Evolutionary conservation across 768 basidiomycete genomes (phyloP).

Genomic region (Pisolithus orientalis): DNA sequence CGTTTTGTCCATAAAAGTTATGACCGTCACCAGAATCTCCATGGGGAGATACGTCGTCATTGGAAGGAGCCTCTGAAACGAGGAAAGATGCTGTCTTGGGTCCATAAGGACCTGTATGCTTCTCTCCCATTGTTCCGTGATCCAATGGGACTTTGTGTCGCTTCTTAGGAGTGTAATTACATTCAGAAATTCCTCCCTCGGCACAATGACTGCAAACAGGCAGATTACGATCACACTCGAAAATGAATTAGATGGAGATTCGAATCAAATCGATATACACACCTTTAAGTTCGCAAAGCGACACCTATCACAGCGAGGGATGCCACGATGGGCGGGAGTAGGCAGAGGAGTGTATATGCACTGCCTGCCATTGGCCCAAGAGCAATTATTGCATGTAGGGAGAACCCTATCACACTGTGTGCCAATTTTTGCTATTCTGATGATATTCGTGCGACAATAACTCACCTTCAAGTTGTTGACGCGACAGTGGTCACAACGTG

Average conservation of each 20-base stretch:
- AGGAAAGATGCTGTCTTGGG: slow-evolving; percentile 45
- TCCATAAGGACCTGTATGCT: slow-evolving; percentile 34
- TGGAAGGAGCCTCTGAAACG: slow-evolving; percentile 34
- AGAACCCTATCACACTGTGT: slow-evolving; percentile 63
- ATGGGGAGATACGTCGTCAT: slow-evolving; percentile 23
- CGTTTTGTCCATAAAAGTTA: slow-evolving; percentile 44
- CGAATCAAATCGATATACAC: slow-evolving; percentile 10
- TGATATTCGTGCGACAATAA: slow-evolving; percentile 5
- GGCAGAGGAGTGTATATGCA: slow-evolving; percentile 71
- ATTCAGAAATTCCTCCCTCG: slow-evolving; percentile 46
- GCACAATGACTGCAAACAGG: slow-evolving; percentile 66
- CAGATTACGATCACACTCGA: slow-evolving; percentile 65
- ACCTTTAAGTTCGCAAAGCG: slow-evolving; percentile 64
- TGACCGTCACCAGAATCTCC: slow-evolving; percentile 28
- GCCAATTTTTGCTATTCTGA: slow-evolving; percentile 9
- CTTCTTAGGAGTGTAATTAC: slow-evolving; percentile 72
- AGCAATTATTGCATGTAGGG: slow-evolving; percentile 67
- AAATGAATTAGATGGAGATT: slow-evolving; percentile 3
- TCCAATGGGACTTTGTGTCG: slow-evolving; percentile 49
- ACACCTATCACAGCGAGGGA: slow-evolving; percentile 69
- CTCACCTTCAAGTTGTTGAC: slow-evolving; percentile 65
- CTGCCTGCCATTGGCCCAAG: slow-evolving; percentile 55
- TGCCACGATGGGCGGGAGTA: slow-evolving; percentile 69
- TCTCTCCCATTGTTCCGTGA: slow-evolving; percentile 31
- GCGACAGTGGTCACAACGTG: slow-evolving; percentile 69